Evolutionary conservation across 2,329 filamentous ascomycete genomes (phyloP).

Genomic region (Magnaporthales sp.): DNA sequence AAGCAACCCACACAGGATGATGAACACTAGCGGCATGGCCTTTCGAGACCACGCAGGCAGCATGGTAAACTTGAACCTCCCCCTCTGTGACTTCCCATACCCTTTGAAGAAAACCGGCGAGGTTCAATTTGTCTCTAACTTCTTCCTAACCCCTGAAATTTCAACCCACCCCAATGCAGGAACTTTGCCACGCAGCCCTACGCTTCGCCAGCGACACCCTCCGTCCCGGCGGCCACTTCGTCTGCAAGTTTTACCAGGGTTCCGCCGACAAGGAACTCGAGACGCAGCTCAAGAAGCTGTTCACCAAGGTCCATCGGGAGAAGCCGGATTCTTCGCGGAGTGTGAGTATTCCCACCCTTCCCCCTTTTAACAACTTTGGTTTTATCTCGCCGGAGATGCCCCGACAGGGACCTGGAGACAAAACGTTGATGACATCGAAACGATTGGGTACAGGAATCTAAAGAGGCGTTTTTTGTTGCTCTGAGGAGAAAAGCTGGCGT

Average conservation of each 20-base stretch:
- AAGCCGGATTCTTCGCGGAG: conserved; percentile 87
- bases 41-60: conserved; percentile 88
- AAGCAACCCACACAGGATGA: conserved; percentile 99
- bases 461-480: conserved; percentile 80
- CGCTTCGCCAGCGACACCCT: conserved; percentile 80
- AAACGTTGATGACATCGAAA: background rate
- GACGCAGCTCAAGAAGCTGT: conserved; percentile 63
- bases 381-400: background rate
- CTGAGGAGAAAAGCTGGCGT: conserved; percentile 53
- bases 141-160: background rate
- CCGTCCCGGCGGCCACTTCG: conserved; percentile 73
- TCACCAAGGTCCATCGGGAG: conserved; percentile 71
- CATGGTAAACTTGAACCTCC: conserved; percentile 65
- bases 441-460: conserved; percentile 56
- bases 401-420: background rate
- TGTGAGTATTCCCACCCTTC: conserved; percentile 41
- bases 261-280: conserved; percentile 76
- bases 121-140: background rate
- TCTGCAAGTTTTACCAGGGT: conserved; percentile 97
- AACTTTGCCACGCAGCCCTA: conserved; percentile 80
- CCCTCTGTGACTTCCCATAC: background rate
- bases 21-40: conserved; percentile 88
- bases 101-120: no score
- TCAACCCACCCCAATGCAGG: conserved; percentile 39
- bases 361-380: background rate